Percentiles rank a stretch among this genome's conserved stretches.
Conservation (phyloP, 2,329 filamentous ascomycete species). For the Xylariaceae sp. region DNA sequence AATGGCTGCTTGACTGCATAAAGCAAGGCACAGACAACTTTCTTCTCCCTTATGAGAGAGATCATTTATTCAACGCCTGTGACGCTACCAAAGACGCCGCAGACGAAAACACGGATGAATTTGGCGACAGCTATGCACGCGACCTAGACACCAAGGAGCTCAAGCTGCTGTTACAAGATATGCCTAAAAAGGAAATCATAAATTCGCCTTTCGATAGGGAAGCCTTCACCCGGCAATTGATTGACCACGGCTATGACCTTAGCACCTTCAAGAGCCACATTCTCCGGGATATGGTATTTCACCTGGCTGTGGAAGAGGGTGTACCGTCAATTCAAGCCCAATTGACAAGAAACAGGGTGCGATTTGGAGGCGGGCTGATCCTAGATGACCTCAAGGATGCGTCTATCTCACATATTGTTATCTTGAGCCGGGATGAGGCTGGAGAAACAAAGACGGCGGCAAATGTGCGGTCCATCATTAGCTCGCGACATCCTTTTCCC, state of each 20-base stretch:
- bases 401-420: conserved; percentile 68
- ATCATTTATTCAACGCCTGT: conserved; percentile 69
- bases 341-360: conserved; percentile 54
- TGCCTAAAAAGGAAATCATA: conserved; percentile 46
- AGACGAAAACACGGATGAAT: conserved; percentile 65
- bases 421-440: conserved; percentile 42
- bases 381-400: conserved; percentile 47
- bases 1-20: conserved; percentile 82
- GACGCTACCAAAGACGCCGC: conserved; percentile 52
- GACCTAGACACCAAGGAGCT: conserved; percentile 65
- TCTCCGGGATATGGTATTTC: conserved; percentile 45
- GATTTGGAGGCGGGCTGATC: conserved; percentile 66
- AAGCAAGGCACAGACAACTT: conserved; percentile 53
- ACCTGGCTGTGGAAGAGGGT: conserved; percentile 34
- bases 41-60: conserved; percentile 57
- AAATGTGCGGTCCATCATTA: conserved; percentile 44
- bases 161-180: conserved; percentile 43
- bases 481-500: conserved; percentile 51
- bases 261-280: conserved; percentile 47
- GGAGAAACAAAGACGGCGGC: conserved; percentile 39
- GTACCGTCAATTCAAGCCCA: conserved; percentile 33
- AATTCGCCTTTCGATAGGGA: conserved; percentile 39
- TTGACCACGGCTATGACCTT: conserved; percentile 52
- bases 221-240: conserved; percentile 51
- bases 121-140: conserved; percentile 77